Evolutionary conservation across 2,329 filamentous ascomycete species (phyloP).

Genomic region (Dactylellina haptotyla): DNA sequence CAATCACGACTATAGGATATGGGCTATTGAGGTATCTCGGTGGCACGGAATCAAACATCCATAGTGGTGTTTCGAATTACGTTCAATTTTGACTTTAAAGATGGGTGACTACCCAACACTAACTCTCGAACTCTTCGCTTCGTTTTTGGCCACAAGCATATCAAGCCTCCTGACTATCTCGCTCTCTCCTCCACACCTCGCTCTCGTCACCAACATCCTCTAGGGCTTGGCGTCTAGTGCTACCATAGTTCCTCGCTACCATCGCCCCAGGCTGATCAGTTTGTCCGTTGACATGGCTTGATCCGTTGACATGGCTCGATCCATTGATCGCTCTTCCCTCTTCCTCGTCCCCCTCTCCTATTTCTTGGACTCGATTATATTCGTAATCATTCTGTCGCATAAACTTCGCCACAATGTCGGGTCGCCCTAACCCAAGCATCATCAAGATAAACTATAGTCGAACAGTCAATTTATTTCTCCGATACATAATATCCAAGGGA

Average conservation of each 20-base stretch:
- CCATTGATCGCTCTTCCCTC: not conserved
- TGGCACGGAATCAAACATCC: too few relatives aligned
- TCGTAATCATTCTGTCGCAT: not conserved
- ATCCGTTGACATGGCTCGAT: not conserved
- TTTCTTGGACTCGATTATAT: not conserved
- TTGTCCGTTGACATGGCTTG: not conserved
- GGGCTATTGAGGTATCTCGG: too few relatives aligned
- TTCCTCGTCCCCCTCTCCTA: conserved; percentile 8
- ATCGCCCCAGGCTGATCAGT: not conserved
- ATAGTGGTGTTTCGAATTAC: too few relatives aligned
- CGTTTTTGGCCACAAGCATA: too few relatives aligned
- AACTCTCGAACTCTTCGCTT: too few relatives aligned
- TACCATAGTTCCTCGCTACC: not conserved
- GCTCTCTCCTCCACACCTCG: too few relatives aligned
- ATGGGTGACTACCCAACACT: too few relatives aligned
- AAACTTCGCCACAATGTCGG: not conserved
- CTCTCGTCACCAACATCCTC: not conserved
- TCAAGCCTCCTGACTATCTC: too few relatives aligned
- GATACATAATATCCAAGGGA: not conserved
- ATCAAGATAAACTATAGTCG: conserved; percentile 30
- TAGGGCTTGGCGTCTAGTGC: not conserved
- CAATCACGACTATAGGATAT: too few relatives aligned
- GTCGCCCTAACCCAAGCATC: not conserved
- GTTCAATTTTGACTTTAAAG: too few relatives aligned
- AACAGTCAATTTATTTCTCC: too few relatives aligned